Percentiles rank a stretch among this genome's conserved stretches.
These are phyloP conservation scores for Suillus decipiens DNA, from an alignment of 768 basidiomycete genomes.

Conservation along the genomic window DNA sequence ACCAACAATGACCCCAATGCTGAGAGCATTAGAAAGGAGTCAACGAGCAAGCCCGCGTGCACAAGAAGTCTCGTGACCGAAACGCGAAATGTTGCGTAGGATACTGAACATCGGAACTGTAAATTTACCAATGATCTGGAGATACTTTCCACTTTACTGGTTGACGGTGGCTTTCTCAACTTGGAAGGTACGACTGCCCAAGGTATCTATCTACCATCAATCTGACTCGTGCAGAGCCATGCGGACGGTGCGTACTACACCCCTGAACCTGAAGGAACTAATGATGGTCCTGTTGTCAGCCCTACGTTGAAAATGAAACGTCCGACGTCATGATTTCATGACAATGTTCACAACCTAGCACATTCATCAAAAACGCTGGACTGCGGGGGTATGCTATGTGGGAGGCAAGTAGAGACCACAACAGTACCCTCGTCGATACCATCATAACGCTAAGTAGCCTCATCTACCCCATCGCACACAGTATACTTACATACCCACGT, in stretches of 20 bases:
- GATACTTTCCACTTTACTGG: slow-evolving; percentile 62
- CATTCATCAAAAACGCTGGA: slow-evolving; percentile 49
- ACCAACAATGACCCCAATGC: too few species aligned
- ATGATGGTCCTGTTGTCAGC: slow-evolving; percentile 41
- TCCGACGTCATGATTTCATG: slow-evolving; percentile 63
- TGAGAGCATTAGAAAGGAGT: too few species aligned
- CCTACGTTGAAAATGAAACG: slow-evolving; percentile 62
- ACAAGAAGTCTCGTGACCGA: background rate
- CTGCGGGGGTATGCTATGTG: slow-evolving; percentile 66
- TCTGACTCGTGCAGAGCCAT: slow-evolving; percentile 66
- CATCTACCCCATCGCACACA: background rate
- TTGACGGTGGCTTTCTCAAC: slow-evolving; percentile 56
- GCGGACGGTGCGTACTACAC: slow-evolving; percentile 56
- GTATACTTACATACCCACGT: background rate
- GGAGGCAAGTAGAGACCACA: slow-evolving; percentile 63
- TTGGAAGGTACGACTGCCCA: slow-evolving; percentile 46
- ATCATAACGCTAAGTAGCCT: slow-evolving; percentile 33
- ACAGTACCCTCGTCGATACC: slow-evolving; percentile 59
- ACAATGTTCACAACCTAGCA: too few species aligned
- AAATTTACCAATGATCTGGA: slow-evolving; percentile 42
- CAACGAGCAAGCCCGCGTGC: too few species aligned
- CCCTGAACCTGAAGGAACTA: background rate
- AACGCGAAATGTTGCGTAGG: slow-evolving; percentile 39
- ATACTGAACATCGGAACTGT: slow-evolving; percentile 37
- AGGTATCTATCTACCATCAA: slow-evolving; percentile 54